Base-by-base conservation (phyloP, 139 green algal species). In the Coelastrella sp. region DNA sequence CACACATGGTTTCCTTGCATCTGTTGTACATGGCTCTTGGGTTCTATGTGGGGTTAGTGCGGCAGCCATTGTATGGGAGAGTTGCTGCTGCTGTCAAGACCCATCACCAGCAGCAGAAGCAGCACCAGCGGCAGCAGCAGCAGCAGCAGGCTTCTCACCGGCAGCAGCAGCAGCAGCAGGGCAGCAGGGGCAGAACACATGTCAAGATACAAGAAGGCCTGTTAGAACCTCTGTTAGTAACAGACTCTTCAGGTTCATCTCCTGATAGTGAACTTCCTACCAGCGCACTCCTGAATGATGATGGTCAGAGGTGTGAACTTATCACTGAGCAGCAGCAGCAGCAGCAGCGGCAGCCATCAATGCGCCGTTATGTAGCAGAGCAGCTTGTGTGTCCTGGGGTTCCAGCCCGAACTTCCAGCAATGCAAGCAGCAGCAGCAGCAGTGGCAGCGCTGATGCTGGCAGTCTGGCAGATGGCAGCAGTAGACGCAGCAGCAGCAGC, bases 31-130 rank as follows among this genome's bases (percentile, higher is more conserved):
- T 37, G 0, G 11, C 30, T 7, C 35, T 85, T 11, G 79, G 79
- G 38, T 60, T 75, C n/a, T 69, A 85, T 17, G 43, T 45, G 5
- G 63, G 27, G 8, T 32, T 85, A 32, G 21, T 63, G 41, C 13
- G 79, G 63, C 79, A 85, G 63, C 79, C 64, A 43, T 41, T 78
- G 38, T 85, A 85, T 48, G 17, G 77, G 41, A 41, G 45, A 30
- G 4, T 75, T 67, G 79, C 63, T 32, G 79, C 41, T 50, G 79
- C 60, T 68, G 79, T 72, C 23, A 68, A n/a, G 25, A 59, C 5
- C 21, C 38, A 57, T 21, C 53, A 72, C 17, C 38, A 64, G 57
- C 76, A 83, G 78, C 74, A 67, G 60, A 25, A 41, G 59, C 19
- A 48, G 25, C 37, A 27, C 32, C 62, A 71, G 51, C 51, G 67